Conservation (phyloP, 805 yeast genomes). For the Danielozyma ontarioensis region DNA sequence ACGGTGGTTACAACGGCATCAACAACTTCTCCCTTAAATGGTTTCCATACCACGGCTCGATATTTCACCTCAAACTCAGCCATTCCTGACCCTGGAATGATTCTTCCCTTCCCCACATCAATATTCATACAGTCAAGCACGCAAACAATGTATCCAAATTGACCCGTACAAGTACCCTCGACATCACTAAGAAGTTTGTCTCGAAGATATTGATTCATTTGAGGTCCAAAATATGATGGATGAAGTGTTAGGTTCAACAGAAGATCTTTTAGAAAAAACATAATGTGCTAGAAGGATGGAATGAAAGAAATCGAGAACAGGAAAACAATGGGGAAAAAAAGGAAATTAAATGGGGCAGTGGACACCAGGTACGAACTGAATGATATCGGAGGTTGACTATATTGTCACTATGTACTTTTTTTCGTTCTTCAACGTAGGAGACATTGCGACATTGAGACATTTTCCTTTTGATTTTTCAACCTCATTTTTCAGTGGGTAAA, state of each 20-base stretch:
- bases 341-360: too few species aligned
- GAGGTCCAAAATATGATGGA: constrained; percentile 97
- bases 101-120: constrained; percentile 91
- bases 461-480: neutral
- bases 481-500: neutral
- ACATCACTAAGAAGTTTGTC: constrained; percentile 91
- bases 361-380: too few species aligned
- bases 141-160: constrained; percentile 95
- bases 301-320: too few species aligned
- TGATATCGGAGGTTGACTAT: too few species aligned
- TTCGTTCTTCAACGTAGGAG: neutral
- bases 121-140: constrained; percentile 92
- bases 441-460: neutral
- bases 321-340: neutral
- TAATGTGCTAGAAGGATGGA: constrained; percentile 10
- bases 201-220: constrained; percentile 89
- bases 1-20: constrained; percentile 95
- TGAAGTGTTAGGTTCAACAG: constrained; percentile 89
- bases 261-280: constrained; percentile 68
- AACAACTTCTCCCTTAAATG: constrained; percentile 97
- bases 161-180: constrained; percentile 98
- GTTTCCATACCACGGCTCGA: constrained; percentile 96
- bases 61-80: constrained; percentile 96
- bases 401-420: neutral
- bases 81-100: constrained; percentile 86